A percentile compares a stretch with the other conserved stretches of the same genome.
phyloP scores from a whole-genome alignment of 140 eudicot species.

The Anethum foeniculum region DNA sequence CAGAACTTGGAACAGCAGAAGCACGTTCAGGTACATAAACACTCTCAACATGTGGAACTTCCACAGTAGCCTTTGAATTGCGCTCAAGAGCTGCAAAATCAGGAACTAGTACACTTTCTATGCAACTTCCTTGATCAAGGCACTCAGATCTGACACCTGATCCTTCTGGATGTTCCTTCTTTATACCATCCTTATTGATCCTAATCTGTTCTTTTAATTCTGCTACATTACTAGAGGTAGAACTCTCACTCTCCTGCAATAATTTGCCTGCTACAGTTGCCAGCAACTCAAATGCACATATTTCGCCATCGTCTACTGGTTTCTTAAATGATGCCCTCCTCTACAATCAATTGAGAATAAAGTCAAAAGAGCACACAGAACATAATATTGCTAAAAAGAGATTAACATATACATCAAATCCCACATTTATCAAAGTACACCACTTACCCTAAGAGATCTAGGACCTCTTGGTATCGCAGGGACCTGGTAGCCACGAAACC shows the following conservation, averaged over 20 bases:
- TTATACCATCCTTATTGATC: conserved; percentile 23
- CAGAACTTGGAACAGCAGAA: conserved; percentile 40
- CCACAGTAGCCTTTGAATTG: conserved; percentile 25
- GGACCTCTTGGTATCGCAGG: conserved; percentile 87
- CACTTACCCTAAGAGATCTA: conserved; percentile 68
- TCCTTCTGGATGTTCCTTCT: conserved; percentile 35
- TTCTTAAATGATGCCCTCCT: conserved; percentile 42
- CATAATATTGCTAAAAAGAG: background rate
- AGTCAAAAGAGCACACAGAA: conserved; percentile 14
- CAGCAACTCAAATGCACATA: conserved; percentile 82
- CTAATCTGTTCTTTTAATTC: conserved; percentile 32
- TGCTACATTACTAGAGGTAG: conserved; percentile 72
- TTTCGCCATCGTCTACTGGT: conserved; percentile 30
- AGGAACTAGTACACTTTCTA: conserved; percentile 53
- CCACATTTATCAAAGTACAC: conserved; percentile 1
- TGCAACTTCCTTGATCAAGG: conserved; percentile 75
- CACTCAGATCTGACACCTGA: conserved; percentile 49
- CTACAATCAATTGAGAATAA: conserved; percentile 31
- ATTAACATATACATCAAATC: background rate
- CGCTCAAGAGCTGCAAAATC: conserved; percentile 31
- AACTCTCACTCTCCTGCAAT: conserved; percentile 77
- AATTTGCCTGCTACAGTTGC: conserved; percentile 95
- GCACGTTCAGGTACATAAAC: conserved; percentile 31
- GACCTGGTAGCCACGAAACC: conserved; percentile 50
- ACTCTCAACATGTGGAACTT: conserved; percentile 31